Evolutionary conservation across 768 basidiomycete genomes (phyloP).

Genomic region (Suillus bovinus): DNA sequence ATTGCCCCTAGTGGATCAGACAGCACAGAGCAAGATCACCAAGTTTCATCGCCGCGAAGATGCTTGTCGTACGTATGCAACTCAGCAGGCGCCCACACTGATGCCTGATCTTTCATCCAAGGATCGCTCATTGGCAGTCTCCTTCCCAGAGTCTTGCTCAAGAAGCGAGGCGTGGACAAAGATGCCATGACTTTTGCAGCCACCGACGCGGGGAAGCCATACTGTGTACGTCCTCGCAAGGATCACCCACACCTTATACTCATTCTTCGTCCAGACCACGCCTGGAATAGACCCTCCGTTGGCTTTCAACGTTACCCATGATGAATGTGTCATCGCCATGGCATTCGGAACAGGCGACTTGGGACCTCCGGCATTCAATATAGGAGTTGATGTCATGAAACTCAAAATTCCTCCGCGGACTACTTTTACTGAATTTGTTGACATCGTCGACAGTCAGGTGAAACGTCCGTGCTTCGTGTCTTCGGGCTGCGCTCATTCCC

Average conservation of each 20-base stretch:
- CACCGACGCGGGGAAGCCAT: conserved; percentile 75
- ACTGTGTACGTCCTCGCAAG: conserved; percentile 51
- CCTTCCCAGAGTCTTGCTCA: conserved; percentile 63
- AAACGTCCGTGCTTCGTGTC: conserved; percentile 4
- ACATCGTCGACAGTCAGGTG: conserved; percentile 67
- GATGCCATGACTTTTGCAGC: conserved; percentile 50
- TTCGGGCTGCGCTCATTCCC: conserved; percentile 12
- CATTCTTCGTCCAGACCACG: conserved; percentile 39
- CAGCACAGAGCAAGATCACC: conserved; percentile 56
- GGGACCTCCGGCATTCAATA: conserved; percentile 52
- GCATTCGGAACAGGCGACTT: conserved; percentile 48
- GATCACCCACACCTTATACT: conserved; percentile 9
- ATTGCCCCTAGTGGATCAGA: conserved; percentile 56
- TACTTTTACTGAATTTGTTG: conserved; percentile 60
- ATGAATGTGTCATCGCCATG: conserved; percentile 72
- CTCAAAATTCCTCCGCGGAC: conserved; percentile 60
- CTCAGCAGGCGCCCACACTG: background rate
- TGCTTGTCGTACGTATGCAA: conserved; percentile 59
- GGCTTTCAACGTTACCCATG: conserved; percentile 82
- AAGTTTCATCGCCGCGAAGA: conserved; percentile 74
- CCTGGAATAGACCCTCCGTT: conserved; percentile 52
- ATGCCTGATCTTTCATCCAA: conserved; percentile 27
- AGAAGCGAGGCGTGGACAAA: conserved; percentile 52
- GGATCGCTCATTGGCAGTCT: conserved; percentile 80
- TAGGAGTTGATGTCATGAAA: conserved; percentile 86